These are phyloP conservation scores for Aspergillus sp. DNA, from an alignment of 2,329 filamentous ascomycete species.

Conservation along the genomic window DNA sequence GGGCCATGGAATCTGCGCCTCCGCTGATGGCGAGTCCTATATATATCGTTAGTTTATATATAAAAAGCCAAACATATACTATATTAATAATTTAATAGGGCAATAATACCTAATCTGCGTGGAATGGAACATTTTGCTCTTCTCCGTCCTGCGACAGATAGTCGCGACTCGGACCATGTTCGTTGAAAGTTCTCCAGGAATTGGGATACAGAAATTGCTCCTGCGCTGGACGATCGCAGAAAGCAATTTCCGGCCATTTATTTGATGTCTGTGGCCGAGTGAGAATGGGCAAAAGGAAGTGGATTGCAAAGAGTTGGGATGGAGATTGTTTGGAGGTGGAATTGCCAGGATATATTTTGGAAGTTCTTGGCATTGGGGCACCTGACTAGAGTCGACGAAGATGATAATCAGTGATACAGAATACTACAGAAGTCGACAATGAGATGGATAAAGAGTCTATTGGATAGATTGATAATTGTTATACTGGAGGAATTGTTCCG, in stretches of 20 bases:
- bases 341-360: background rate
- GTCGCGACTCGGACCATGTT: conserved; percentile 22
- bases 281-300: too few relatives aligned
- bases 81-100: background rate
- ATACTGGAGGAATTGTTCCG: background rate
- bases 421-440: background rate
- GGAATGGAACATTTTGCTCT: conserved; percentile 12
- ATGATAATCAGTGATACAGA: too few relatives aligned
- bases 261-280: background rate
- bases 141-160: conserved; percentile 6
- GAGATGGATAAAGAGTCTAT: too few relatives aligned
- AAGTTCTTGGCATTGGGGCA: background rate
- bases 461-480: background rate
- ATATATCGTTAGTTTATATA: conserved; percentile 3
- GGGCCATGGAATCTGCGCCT: conserved; percentile 95
- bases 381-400: too few relatives aligned
- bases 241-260: conserved; percentile 12
- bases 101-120: conserved; percentile 19
- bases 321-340: background rate
- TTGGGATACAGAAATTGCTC: conserved; percentile 20
- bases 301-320: too few relatives aligned
- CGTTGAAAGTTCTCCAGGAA: conserved; percentile 24
- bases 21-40: conserved; percentile 79
- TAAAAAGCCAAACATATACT: background rate
- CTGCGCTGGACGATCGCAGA: conserved; percentile 3